A percentile compares a stretch with the other conserved stretches of the same genome.
Conservation (phyloP, 352 stramenopile genomes). For the Pythium vanterpoolii region DNA sequence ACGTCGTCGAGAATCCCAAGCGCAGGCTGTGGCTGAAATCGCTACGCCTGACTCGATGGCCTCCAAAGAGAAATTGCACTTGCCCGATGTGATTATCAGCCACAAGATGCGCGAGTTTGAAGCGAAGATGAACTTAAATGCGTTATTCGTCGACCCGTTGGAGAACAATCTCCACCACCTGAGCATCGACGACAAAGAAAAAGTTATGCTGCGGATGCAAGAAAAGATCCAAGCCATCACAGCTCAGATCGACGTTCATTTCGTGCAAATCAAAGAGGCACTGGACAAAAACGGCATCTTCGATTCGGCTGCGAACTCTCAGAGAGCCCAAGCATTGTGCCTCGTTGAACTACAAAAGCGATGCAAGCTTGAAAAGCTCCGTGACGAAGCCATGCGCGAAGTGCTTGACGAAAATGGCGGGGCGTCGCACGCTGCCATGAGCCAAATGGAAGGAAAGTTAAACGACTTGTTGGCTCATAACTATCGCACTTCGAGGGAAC, state of each 20-base stretch:
- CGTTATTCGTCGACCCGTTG: constrained; percentile 51
- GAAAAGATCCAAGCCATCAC: constrained; percentile 63
- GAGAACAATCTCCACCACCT: constrained; percentile 51
- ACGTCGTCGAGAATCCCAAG: not conserved
- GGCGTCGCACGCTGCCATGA: not conserved
- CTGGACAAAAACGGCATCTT: constrained; percentile 66
- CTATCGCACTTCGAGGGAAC: not conserved
- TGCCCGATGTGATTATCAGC: constrained; percentile 65
- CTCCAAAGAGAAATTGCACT: constrained; percentile 40
- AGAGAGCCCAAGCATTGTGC: constrained; percentile 61
- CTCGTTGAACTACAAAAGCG: constrained; percentile 65
- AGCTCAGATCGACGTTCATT: constrained; percentile 50
- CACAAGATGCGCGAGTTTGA: constrained; percentile 85
- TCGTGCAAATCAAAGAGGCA: constrained; percentile 40
- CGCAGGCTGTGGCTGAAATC: not conserved
- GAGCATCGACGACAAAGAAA: constrained; percentile 66
- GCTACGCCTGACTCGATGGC: too few species aligned
- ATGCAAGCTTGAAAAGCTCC: constrained; percentile 58
- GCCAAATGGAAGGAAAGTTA: constrained; percentile 23
- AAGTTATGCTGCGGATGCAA: constrained; percentile 71
- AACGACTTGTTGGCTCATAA: constrained; percentile 16
- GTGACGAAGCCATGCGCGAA: constrained; percentile 58
- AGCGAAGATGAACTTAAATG: constrained; percentile 50
- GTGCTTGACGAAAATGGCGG: constrained; percentile 28
- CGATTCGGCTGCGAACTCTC: constrained; percentile 49